Conservation (phyloP, 2,329 filamentous ascomycete species). For the Neofusicoccum umdonicola region DNA sequence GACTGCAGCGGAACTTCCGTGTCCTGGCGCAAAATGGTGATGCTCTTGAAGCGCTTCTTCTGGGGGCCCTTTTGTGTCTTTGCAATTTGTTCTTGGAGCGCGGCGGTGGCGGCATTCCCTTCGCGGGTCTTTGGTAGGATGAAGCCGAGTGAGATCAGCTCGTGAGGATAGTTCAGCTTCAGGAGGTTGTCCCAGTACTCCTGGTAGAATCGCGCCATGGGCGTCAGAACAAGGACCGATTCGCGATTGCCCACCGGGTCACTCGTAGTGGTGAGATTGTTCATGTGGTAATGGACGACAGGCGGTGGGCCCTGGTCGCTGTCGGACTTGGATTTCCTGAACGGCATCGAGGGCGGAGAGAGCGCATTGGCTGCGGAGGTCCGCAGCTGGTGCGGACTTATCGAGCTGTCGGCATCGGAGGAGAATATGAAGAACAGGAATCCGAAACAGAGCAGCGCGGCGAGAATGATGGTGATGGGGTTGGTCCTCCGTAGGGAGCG, state of each 20-base stretch:
- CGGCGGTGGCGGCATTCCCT: constrained; percentile 79
- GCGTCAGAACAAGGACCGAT: constrained; percentile 86
- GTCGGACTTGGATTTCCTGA: constrained; percentile 63
- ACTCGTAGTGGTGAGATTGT: constrained; percentile 82
- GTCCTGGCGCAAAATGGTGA: constrained; percentile 94
- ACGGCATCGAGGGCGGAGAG: constrained; percentile 71
- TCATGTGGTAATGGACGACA: constrained; percentile 90
- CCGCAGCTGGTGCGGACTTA: constrained; percentile 50
- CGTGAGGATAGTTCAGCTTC: constrained; percentile 82
- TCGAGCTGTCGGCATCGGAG: constrained; percentile 55
- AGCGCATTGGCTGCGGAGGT: constrained; percentile 66
- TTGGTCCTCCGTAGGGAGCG: constrained; percentile 76
- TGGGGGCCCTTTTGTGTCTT: constrained; percentile 82
- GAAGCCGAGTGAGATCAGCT: constrained; percentile 91
- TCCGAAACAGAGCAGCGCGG: constrained; percentile 66
- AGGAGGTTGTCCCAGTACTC: constrained; percentile 94
- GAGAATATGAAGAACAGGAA: constrained; percentile 52
- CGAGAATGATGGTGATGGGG: constrained; percentile 71
- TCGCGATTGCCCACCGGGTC: constrained; percentile 77
- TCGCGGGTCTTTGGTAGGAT: constrained; percentile 93
- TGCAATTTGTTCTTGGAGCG: constrained; percentile 79
- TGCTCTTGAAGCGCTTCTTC: constrained; percentile 81
- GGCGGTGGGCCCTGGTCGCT: constrained; percentile 65
- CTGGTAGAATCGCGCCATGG: constrained; percentile 88
- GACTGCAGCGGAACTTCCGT: constrained; percentile 78